These are phyloP conservation scores for Thermothelomyces thermophilus DNA, from an alignment of 2,329 filamentous ascomycete species.

Conservation along the genomic window DNA sequence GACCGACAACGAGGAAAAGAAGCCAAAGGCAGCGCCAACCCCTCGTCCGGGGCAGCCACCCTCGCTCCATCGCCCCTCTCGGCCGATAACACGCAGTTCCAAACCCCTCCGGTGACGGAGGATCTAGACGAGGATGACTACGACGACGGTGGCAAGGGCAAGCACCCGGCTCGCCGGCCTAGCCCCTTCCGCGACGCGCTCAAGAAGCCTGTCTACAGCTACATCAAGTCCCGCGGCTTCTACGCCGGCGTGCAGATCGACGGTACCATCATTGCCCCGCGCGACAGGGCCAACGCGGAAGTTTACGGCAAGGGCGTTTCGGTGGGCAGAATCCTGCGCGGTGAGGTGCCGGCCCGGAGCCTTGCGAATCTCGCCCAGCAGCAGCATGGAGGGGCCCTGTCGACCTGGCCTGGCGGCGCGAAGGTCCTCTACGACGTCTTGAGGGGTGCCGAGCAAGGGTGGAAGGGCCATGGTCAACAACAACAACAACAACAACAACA, in stretches of 20 bases:
- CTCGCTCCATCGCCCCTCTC: constrained; percentile 19
- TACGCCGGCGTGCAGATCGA: constrained; percentile 84
- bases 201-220: constrained; percentile 48
- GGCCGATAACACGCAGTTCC: constrained; percentile 16
- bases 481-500: not conserved
- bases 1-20: not conserved
- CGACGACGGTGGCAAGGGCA: constrained; percentile 12
- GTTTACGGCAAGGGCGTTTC: constrained; percentile 65
- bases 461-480: constrained; percentile 8
- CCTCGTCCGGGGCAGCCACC: constrained; percentile 12
- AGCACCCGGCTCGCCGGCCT: constrained; percentile 16
- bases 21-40: not conserved
- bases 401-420: constrained; percentile 30
- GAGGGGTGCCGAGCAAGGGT: constrained; percentile 30
- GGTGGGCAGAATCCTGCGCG: constrained; percentile 42
- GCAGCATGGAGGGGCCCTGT: not conserved
- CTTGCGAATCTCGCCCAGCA: not conserved
- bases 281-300: constrained; percentile 78
- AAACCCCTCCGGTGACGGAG: constrained; percentile 7
- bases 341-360: constrained; percentile 31
- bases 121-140: constrained; percentile 10
- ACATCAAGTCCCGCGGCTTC: constrained; percentile 83
- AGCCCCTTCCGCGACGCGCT: constrained; percentile 27
- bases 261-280: constrained; percentile 78
- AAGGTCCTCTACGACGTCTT: constrained; percentile 32